These are phyloP conservation scores for Solanum acaule DNA, from an alignment of 257 asterid species.

Conservation along the genomic window DNA sequence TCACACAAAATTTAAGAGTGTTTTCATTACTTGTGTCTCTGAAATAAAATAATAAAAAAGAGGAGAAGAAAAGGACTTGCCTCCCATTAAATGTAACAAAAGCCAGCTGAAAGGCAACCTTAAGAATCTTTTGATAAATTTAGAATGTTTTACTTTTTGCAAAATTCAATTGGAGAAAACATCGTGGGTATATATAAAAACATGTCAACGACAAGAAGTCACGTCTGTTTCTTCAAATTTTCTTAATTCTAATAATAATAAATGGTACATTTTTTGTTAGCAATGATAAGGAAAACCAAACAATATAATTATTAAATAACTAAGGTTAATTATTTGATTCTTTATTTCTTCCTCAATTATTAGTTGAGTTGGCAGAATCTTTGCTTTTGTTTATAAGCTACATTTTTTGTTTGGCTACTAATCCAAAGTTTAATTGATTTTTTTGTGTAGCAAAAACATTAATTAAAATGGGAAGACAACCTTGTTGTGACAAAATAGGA, in stretches of 20 bases:
- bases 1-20: not conserved
- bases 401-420: constrained; percentile 2
- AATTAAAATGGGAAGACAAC: constrained; percentile 72
- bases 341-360: constrained; percentile 32
- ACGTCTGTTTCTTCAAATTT: constrained; percentile 36
- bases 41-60: not conserved
- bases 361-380: constrained; percentile 71
- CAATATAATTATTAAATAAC: constrained; percentile 1
- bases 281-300: not conserved
- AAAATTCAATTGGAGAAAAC: constrained; percentile 8
- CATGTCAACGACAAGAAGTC: constrained; percentile 67
- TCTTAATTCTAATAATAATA: not conserved
- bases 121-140: constrained; percentile 24
- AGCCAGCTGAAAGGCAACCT: constrained; percentile 13
- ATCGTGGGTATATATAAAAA: constrained; percentile 16
- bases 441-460: not conserved
- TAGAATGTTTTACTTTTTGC: constrained; percentile 31
- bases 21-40: too few species aligned
- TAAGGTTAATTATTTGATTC: constrained; percentile 17
- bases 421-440: constrained; percentile 1
- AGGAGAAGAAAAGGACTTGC: constrained; percentile 36
- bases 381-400: constrained; percentile 31
- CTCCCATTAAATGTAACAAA: constrained; percentile 49
- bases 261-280: not conserved
- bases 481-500: constrained; percentile 73